A percentile compares a stretch with the other conserved stretches of the same genome.
These are phyloP conservation scores for Euclidium syriacum DNA, from an alignment of 345 rosid species.

Conservation along the genomic window DNA sequence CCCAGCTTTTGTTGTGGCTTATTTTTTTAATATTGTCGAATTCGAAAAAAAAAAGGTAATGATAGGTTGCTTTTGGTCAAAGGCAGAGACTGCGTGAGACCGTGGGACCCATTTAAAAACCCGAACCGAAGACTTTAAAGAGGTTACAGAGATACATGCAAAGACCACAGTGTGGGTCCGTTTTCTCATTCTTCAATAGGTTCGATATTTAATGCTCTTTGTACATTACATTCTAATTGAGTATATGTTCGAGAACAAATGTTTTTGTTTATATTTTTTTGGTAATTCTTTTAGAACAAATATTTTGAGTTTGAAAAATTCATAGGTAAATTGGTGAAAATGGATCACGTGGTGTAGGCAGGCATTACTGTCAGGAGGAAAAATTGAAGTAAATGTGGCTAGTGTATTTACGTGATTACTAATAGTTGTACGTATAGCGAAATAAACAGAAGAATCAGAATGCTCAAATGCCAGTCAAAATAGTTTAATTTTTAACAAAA, in stretches of 20 bases:
- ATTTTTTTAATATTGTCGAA: too few relatives aligned
- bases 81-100: constrained; percentile 27
- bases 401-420: not conserved
- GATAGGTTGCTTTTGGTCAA: constrained; percentile 35
- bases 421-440: not conserved
- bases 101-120: constrained; percentile 11
- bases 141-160: constrained; percentile 27
- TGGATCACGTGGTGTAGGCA: not conserved
- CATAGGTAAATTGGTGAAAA: not conserved
- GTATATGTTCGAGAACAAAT: too few relatives aligned
- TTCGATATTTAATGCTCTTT: constrained; percentile 7
- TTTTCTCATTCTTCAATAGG: constrained; percentile 2
- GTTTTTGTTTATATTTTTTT: too few relatives aligned
- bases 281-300: too few relatives aligned
- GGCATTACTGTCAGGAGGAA: not conserved
- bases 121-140: constrained; percentile 28
- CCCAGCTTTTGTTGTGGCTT: constrained; percentile 22
- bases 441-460: not conserved
- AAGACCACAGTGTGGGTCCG: constrained; percentile 17
- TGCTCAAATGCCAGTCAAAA: not conserved
- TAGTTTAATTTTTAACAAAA: not conserved
- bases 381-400: not conserved
- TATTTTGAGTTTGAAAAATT: constrained; percentile 7
- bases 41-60: constrained; percentile 23
- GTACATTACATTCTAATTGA: too few relatives aligned